phyloP scores from a whole-genome alignment of 2,329 filamentous ascomycete species.

The Alternaria sp. region DNA sequence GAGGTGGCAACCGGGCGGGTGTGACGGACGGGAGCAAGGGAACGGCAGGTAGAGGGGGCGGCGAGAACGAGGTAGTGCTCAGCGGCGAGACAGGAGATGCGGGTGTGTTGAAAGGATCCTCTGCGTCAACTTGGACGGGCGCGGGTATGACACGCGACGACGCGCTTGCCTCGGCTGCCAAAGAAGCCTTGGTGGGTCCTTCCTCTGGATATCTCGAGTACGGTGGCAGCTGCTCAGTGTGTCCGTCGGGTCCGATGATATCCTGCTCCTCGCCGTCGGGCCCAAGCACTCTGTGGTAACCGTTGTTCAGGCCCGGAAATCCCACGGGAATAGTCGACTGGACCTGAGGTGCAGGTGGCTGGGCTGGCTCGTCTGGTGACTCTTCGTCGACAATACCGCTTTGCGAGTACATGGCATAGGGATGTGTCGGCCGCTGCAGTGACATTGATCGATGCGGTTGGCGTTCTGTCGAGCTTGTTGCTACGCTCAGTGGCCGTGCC shows the following conservation, averaged over 20 bases:
- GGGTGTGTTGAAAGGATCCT: constrained; percentile 36
- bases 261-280: constrained; percentile 88
- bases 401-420: constrained; percentile 86
- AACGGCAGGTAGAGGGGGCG: constrained; percentile 23
- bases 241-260: constrained; percentile 84
- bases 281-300: constrained; percentile 75
- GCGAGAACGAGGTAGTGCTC: constrained; percentile 25
- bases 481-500: constrained; percentile 67
- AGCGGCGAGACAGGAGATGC: constrained; percentile 31
- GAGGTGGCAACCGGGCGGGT: constrained; percentile 38
- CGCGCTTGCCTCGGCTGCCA: constrained; percentile 45
- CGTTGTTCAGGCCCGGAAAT: constrained; percentile 70
- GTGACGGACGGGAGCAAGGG: constrained; percentile 32
- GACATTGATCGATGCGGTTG: constrained; percentile 64
- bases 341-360: constrained; percentile 47
- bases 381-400: constrained; percentile 65
- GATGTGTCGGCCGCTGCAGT: constrained; percentile 75
- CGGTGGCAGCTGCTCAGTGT: constrained; percentile 88
- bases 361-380: constrained; percentile 26
- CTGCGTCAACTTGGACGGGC: constrained; percentile 25
- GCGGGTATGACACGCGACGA: constrained; percentile 37
- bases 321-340: constrained; percentile 67
- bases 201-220: constrained; percentile 90
- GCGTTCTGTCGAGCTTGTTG: constrained; percentile 73
- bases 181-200: constrained; percentile 63